A percentile compares a stretch with the other conserved stretches of the same genome.
Evolutionary conservation across 768 basidiomycete species (phyloP).

Genomic region (Mycena kentingensis): DNA sequence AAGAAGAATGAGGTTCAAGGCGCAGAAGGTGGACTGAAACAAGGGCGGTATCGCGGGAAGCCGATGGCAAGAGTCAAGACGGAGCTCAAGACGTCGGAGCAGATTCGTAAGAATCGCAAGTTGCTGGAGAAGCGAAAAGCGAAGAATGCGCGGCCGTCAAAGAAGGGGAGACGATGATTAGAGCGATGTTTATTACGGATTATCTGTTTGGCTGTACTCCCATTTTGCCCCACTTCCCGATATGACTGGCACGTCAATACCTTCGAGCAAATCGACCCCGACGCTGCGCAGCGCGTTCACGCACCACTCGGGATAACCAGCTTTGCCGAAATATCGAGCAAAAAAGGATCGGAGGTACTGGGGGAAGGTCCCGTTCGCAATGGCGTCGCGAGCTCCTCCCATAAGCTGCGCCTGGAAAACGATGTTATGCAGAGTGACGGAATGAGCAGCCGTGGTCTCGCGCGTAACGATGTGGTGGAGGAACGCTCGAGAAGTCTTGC

Average conservation of each 20-base stretch:
- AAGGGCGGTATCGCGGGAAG: slow-evolving; percentile 60
- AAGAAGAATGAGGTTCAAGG: slow-evolving; percentile 49
- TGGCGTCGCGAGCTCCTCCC: slow-evolving; percentile 83
- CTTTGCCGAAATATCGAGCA: slow-evolving; percentile 69
- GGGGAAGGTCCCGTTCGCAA: slow-evolving; percentile 76
- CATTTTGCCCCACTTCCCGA: slow-evolving; percentile 71
- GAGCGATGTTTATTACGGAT: slow-evolving; percentile 1
- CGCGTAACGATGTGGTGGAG: slow-evolving; percentile 75
- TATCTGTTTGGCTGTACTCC: slow-evolving; percentile 58
- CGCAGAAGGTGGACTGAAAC: slow-evolving; percentile 33
- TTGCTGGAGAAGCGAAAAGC: slow-evolving; percentile 62
- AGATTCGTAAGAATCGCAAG: slow-evolving; percentile 80
- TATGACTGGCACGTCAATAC: slow-evolving; percentile 29
- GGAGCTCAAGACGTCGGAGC: slow-evolving; percentile 85
- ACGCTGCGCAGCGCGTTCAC: slow-evolving; percentile 82
- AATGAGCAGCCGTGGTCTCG: slow-evolving; percentile 86
- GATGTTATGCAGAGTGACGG: slow-evolving; percentile 80
- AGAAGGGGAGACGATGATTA: slow-evolving; percentile 46
- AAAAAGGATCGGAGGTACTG: slow-evolving; percentile 78
- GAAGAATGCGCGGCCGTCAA: slow-evolving; percentile 76
- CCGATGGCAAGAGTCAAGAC: slow-evolving; percentile 65
- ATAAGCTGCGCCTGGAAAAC: slow-evolving; percentile 86
- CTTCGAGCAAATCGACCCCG: slow-evolving; percentile 78
- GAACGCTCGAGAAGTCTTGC: slow-evolving; percentile 68
- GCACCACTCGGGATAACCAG: slow-evolving; percentile 88